These are phyloP conservation scores for Candida pseudoviswanathii DNA, from an alignment of 1,139 yeast species.

Conservation along the genomic window DNA sequence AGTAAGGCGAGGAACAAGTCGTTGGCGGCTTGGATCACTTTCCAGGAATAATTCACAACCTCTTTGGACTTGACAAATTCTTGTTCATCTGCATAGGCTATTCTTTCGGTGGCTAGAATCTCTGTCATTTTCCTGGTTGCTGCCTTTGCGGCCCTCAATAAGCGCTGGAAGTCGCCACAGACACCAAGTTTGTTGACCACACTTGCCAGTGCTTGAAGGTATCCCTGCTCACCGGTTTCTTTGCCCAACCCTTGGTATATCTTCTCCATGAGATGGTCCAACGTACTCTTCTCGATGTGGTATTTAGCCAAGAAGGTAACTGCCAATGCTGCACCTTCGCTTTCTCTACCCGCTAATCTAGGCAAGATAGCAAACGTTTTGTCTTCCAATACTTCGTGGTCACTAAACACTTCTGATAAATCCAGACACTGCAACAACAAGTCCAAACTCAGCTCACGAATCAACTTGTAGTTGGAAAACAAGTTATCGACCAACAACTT, in stretches of 20 bases:
- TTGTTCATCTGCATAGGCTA: slow-evolving; percentile 10
- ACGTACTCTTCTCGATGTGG: slow-evolving; percentile 1
- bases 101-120: slow-evolving; percentile 45
- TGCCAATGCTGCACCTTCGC: slow-evolving; percentile 78
- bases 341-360: slow-evolving; percentile 66
- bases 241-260: slow-evolving; percentile 5
- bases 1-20: slow-evolving; percentile 35
- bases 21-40: slow-evolving; percentile 79
- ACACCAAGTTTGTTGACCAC: neutral
- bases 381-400: slow-evolving; percentile 23
- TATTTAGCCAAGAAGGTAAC: slow-evolving; percentile 12
- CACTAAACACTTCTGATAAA: slow-evolving; percentile 5
- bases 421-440: slow-evolving; percentile 46
- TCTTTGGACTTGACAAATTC: slow-evolving; percentile 43
- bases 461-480: slow-evolving; percentile 74
- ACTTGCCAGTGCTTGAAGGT: slow-evolving; percentile 7
- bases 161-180: neutral
- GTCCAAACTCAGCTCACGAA: slow-evolving; percentile 54
- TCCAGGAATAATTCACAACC: slow-evolving; percentile 79
- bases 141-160: slow-evolving; percentile 7
- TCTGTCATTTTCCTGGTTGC: slow-evolving; percentile 21
- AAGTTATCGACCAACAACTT: slow-evolving; percentile 60
- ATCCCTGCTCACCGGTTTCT: slow-evolving; percentile 9
- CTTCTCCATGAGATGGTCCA: slow-evolving; percentile 2
- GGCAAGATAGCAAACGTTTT: slow-evolving; percentile 48